Evolutionary conservation across 2,329 filamentous ascomycete genomes (phyloP), one percentile per base, ranked within the genome.

Genomic region (Penicillium sp.): DNA sequence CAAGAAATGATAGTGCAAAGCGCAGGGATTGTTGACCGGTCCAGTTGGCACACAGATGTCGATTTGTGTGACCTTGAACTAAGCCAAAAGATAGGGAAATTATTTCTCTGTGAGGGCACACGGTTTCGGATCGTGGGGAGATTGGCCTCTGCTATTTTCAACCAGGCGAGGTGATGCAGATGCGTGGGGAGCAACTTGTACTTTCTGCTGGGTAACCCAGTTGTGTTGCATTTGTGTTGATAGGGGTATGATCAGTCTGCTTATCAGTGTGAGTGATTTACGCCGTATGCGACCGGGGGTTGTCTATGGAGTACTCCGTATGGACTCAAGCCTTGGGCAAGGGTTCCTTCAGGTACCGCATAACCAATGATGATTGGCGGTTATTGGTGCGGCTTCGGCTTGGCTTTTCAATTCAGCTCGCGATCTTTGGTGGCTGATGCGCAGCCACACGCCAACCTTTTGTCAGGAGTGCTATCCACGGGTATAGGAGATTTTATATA

Each of bases 1-100:
- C 50, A 52, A 52, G 44, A 52, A 29, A 27, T 52, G 50, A 52
- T 52, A 42, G 38, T 52, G 21, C 50, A 46, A 29, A 51, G 34
- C 5, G 18, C 49, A 52, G 49, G 49, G 36, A 52, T 48, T 42
- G 29, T 32, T 34, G 38, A 36, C 38, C 38, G 29, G 50, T 38
- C 50, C 16, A 52, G 50, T 48, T 48, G 21, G 22, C 16, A 24
- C 14, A 40, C 48, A 52, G 36, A 48, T 40, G 14, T 41, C 44
- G 44, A 52, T 52, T 48, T 42, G 44, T 42, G 38, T 16, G 29
- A 52, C 49, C 44, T 52, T 22, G 21, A 48, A 22, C 13, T n/a
- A 50, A 14, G 18, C 9, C 34, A 45, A 39, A 27, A 27, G 5
- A 27, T 27, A 27, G 24, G 24, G 6, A 27, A 27, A 27, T 27